Base-by-base conservation (phyloP, 352 stramenopile genomes). In the Globisporangium heterothallicum region DNA sequence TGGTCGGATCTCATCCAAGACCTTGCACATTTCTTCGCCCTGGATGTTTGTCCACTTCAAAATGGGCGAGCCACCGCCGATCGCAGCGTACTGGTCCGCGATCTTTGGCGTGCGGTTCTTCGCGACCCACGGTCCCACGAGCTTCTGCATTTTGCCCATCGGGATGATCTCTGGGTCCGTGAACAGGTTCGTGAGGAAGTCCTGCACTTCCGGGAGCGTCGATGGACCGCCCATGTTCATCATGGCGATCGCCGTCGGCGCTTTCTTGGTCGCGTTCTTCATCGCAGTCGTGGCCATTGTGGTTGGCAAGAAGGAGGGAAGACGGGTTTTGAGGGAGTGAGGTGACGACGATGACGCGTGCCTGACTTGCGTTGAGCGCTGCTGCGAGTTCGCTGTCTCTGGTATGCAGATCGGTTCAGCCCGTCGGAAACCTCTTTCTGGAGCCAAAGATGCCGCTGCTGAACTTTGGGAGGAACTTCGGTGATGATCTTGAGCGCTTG, bases 121-220 rank as follows among this genome's bases (percentile, higher is more conserved):
- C 44, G 78, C 79, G 52, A 93, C 62, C 52, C 76, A 86, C 4
- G 74, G 75, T 9, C 78, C 79, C 7, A 99, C 75, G 10, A 85
- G 70, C 27, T 86, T 58, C 57, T 99, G 83, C 42, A 95, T 58
- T 7, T 64, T 64, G 13, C 96, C 96, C 53, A 99, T 94, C 16
- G 94, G 94, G 68, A 99, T 99, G 64, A 99, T 98, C 66, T 99
- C 97, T 5, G 93, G 90, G 75, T 99, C 96, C 34, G 86, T 91
- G 78, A 99, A 99, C 34, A 99, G 82, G 72, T 99, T 98, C 56
- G 96, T 98, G 41, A 99, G 79, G 72, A 99, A 99, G 70, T 74
- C 76, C 82, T 98, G 86, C 34, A 99, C 96, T 61, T 99, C 95
- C 34, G 93, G 68, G 8, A 92, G 68, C 14, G 84, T 97, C 54